Evolutionary conservation across 768 basidiomycete genomes (phyloP).

Genomic region (Mycena vulgaris): DNA sequence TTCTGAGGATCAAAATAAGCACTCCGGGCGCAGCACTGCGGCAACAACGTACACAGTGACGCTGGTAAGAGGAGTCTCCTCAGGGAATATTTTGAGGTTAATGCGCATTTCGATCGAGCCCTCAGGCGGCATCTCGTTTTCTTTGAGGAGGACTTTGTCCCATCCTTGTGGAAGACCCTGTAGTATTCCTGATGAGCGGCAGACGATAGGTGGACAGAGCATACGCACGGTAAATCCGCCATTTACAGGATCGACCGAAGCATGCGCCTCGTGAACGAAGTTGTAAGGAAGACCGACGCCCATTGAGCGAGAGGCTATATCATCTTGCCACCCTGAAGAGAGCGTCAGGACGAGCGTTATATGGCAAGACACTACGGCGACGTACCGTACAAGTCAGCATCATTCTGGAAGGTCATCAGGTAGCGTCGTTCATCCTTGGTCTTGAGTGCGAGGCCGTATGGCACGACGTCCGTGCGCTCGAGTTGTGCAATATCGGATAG

Average conservation of each 20-base stretch:
- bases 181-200: not conserved
- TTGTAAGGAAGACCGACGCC: slow-evolving; percentile 13
- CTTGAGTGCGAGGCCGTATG: not conserved
- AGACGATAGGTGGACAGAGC: not conserved
- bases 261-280: slow-evolving; percentile 7
- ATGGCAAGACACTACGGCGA: not conserved
- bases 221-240: not conserved
- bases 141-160: not conserved
- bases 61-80: not conserved
- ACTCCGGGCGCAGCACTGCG: not conserved
- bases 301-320: not conserved
- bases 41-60: slow-evolving; percentile 1
- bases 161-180: slow-evolving; percentile 18
- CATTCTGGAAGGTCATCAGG: slow-evolving; percentile 9
- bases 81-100: not conserved
- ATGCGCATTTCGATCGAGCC: not conserved
- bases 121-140: too few relatives aligned
- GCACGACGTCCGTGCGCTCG: slow-evolving; percentile 7
- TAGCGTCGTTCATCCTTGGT: slow-evolving; percentile 1
- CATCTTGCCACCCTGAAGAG: slow-evolving; percentile 23
- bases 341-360: not conserved
- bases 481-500: slow-evolving; percentile 13
- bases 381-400: slow-evolving; percentile 3
- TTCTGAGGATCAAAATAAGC: not conserved
- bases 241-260: not conserved